Evolutionary conservation across 2,329 filamentous ascomycete species (phyloP).

Genomic region (Akanthomyces lecanii): DNA sequence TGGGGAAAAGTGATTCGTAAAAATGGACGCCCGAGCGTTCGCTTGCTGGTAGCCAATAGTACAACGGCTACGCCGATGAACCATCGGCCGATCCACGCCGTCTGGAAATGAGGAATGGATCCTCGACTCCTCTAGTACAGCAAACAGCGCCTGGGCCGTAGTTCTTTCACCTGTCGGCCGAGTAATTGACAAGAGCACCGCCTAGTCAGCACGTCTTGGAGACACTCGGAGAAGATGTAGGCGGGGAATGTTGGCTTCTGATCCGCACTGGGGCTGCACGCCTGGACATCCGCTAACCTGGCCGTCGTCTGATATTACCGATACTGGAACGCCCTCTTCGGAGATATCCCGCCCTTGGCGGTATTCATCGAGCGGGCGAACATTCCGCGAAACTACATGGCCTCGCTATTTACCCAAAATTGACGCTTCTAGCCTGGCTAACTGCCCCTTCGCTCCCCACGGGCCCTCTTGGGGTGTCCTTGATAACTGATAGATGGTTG

Average conservation of each 20-base stretch:
- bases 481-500: neutral
- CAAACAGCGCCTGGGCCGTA: neutral
- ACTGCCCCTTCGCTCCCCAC: neutral
- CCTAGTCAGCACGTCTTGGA: neutral
- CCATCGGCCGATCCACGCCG: neutral
- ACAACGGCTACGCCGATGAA: neutral
- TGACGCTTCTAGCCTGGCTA: neutral
- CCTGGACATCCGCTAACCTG: neutral
- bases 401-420: neutral
- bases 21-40: neutral
- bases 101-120: neutral
- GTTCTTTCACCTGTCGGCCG: slow-evolving; percentile 3
- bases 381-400: neutral
- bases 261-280: slow-evolving; percentile 3
- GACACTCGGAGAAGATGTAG: too few relatives aligned
- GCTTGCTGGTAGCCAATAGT: slow-evolving; percentile 3
- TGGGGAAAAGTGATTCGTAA: neutral
- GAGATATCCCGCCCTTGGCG: neutral
- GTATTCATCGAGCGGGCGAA: neutral
- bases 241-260: neutral
- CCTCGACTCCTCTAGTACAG: neutral
- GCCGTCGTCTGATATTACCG: slow-evolving; percentile 7
- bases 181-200: neutral
- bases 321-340: neutral
- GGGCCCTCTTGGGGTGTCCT: neutral